A percentile compares a stretch with the other conserved stretches of the same genome.
These are phyloP conservation scores for Litsea cubeba DNA, from an alignment of 164 flowering plant genomes.

Conservation along the genomic window DNA sequence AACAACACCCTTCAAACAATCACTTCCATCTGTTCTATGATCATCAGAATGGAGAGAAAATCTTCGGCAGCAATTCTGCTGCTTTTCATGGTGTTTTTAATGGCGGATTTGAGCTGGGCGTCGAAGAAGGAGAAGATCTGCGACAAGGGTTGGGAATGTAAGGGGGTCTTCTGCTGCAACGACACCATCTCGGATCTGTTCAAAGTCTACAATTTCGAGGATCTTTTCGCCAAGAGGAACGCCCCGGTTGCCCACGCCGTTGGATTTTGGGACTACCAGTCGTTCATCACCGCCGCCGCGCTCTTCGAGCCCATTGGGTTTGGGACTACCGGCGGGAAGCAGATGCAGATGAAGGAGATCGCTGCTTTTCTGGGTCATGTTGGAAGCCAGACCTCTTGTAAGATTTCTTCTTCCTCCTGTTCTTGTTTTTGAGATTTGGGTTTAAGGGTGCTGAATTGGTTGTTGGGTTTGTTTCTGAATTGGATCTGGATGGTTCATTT, in stretches of 20 bases:
- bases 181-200: conserved; percentile 72
- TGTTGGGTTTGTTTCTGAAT: background rate
- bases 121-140: conserved; percentile 47
- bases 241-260: conserved; percentile 79
- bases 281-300: conserved; percentile 70
- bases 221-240: conserved; percentile 79
- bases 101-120: conserved; percentile 31
- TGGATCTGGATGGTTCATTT: no score
- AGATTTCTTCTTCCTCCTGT: conserved; percentile 11
- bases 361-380: conserved; percentile 90
- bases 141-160: conserved; percentile 74
- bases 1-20: background rate
- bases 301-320: conserved; percentile 69
- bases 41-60: background rate
- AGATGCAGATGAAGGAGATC: conserved; percentile 67
- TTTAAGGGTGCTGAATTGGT: background rate
- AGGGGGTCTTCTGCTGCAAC: conserved; percentile 66
- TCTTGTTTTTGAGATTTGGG: background rate
- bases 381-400: conserved; percentile 78
- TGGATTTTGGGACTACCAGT: conserved; percentile 80
- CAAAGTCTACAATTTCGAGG: conserved; percentile 72
- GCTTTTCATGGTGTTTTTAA: background rate
- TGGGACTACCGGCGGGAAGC: conserved; percentile 82
- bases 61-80: conserved; percentile 1
- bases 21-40: background rate